Conservation (phyloP, 139 green algal species). For the Astrephomene gubernaculifera region DNA sequence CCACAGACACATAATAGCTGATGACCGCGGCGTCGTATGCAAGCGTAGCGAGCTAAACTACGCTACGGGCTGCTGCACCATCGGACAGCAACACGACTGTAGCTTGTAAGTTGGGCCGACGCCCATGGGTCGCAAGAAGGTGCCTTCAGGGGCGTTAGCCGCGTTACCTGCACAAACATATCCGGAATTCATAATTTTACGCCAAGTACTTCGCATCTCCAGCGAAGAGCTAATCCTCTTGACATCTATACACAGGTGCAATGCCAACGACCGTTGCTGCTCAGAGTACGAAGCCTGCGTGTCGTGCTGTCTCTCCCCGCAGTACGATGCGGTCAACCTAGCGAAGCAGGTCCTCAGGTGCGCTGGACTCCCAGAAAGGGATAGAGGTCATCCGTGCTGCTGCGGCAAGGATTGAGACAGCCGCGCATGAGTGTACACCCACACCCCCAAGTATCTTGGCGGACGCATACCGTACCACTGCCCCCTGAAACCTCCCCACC, state of each 20-base stretch:
- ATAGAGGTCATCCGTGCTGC: not conserved
- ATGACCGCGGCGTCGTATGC: constrained; percentile 78
- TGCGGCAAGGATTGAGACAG: too few species aligned
- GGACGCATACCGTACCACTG: too few species aligned
- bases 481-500: too few species aligned
- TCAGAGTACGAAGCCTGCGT: constrained; percentile 82
- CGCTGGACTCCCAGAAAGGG: too few species aligned
- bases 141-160: not conserved
- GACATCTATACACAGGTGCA: constrained; percentile 63
- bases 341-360: constrained; percentile 46
- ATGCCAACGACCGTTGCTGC: constrained; percentile 76
- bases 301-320: constrained; percentile 82
- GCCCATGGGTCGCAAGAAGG: not conserved
- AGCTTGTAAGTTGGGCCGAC: constrained; percentile 18
- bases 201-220: not conserved
- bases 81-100: constrained; percentile 68
- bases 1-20: constrained; percentile 63
- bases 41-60: constrained; percentile 55
- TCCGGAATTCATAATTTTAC: too few species aligned
- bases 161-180: not conserved
- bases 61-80: constrained; percentile 74
- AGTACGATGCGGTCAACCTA: constrained; percentile 50
- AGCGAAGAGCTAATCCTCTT: not conserved
- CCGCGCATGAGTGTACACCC: too few species aligned
- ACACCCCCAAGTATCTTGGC: too few species aligned